Evolutionary conservation across 2,329 filamentous ascomycete genomes (phyloP).

Genomic region (Exophiala dermatitidis): DNA sequence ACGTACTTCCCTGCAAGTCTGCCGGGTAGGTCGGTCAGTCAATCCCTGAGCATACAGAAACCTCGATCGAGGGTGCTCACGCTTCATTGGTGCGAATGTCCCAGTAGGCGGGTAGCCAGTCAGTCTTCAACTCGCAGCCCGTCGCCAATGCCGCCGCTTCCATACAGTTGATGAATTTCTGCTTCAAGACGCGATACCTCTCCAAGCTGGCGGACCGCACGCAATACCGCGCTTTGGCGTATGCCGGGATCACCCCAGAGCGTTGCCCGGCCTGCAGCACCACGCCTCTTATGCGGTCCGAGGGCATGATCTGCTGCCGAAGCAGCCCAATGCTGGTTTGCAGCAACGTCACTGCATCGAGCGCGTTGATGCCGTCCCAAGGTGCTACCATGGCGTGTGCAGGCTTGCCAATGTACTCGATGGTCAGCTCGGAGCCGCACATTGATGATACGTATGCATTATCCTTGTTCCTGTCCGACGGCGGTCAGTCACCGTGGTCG

Average conservation of each 20-base stretch:
- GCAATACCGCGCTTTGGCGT: not conserved
- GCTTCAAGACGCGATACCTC: no score
- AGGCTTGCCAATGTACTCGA: conserved; percentile 29
- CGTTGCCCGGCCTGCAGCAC: not conserved
- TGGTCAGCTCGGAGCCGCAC: not conserved
- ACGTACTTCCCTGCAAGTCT: no score
- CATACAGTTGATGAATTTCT: not conserved
- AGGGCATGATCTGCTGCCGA: not conserved
- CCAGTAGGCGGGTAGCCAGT: no score
- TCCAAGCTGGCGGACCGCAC: not conserved
- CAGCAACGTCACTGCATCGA: not conserved
- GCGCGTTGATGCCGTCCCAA: not conserved
- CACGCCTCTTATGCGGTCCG: not conserved
- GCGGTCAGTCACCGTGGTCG: no score
- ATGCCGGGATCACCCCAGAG: not conserved
- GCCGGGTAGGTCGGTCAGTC: no score
- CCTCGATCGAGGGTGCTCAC: no score
- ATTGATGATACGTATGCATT: no score
- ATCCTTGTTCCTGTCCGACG: no score
- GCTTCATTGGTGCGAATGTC: no score
- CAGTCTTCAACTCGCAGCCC: not conserved
- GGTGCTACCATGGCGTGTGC: conserved; percentile 33
- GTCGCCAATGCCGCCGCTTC: not conserved
- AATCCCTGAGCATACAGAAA: no score
- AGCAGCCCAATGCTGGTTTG: not conserved